phyloP scores from a whole-genome alignment of 2,329 filamentous ascomycete species.

The Ceratocystis cacaofunesta region DNA sequence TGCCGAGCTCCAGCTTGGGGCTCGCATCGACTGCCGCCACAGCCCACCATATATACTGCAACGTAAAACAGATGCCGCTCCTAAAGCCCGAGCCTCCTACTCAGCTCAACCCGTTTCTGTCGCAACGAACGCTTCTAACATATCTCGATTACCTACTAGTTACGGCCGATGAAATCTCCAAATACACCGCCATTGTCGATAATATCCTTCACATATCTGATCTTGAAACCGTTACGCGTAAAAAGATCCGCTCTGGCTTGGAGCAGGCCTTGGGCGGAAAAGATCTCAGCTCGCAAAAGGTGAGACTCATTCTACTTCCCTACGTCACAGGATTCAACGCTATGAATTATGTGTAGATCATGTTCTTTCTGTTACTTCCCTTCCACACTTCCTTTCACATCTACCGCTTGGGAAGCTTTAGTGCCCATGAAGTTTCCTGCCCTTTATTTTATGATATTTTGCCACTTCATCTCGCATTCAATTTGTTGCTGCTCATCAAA shows the following conservation, averaged over 20 bases:
- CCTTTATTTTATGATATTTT: too few relatives aligned
- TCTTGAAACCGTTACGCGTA: constrained; percentile 47
- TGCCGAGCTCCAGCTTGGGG: not conserved
- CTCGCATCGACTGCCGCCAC: not conserved
- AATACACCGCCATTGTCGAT: constrained; percentile 46
- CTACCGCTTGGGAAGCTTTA: not conserved
- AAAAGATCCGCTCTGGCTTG: constrained; percentile 44
- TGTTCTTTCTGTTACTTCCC: not conserved
- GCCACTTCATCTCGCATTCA: not conserved
- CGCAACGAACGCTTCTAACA: not conserved
- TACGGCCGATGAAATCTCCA: constrained; percentile 32
- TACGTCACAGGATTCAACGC: not conserved
- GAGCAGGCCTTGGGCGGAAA: constrained; percentile 40
- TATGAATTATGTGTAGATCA: not conserved
- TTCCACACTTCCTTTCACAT: not conserved
- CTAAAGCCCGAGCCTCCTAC: not conserved
- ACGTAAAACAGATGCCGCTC: not conserved
- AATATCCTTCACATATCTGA: constrained; percentile 42
- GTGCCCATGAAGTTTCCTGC: not conserved
- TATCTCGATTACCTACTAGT: constrained; percentile 26
- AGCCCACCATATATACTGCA: not conserved
- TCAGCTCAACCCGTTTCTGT: not conserved
- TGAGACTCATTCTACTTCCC: constrained; percentile 20
- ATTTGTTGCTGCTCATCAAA: not conserved
- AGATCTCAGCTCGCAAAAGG: constrained; percentile 46